phyloP scores from a whole-genome alignment of 345 rosid genomes.

The Aurinia saxatilis region DNA sequence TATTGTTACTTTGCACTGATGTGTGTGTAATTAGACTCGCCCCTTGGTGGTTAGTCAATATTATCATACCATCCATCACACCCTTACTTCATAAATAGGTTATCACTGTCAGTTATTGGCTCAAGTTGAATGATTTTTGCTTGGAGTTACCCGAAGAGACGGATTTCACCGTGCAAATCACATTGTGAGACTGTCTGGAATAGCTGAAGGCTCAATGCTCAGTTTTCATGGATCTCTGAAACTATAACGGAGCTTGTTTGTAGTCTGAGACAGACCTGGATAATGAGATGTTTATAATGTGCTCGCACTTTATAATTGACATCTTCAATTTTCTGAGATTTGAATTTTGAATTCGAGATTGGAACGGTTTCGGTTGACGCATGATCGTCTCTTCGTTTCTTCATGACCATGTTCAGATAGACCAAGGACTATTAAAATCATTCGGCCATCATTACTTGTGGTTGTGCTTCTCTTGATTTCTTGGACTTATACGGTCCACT shows the following conservation, averaged over 20 bases:
- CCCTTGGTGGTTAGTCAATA: neutral
- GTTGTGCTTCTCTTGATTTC: slow-evolving; percentile 49
- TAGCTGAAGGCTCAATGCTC: slow-evolving; percentile 16
- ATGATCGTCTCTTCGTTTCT: too few relatives aligned
- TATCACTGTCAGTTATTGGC: slow-evolving; percentile 6
- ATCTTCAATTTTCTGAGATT: too few relatives aligned
- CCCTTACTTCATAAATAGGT: slow-evolving; percentile 8
- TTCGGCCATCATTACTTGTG: slow-evolving; percentile 71
- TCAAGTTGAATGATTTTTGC: slow-evolving; percentile 13
- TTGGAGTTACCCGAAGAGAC: neutral
- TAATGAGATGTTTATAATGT: too few relatives aligned
- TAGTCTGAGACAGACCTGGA: too few relatives aligned
- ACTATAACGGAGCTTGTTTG: too few relatives aligned
- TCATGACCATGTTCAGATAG: too few relatives aligned
- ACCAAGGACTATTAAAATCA: too few relatives aligned
- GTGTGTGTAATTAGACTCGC: neutral
- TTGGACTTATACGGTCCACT: slow-evolving; percentile 66
- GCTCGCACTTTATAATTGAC: too few relatives aligned
- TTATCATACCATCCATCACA: neutral
- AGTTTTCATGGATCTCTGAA: slow-evolving; percentile 1
- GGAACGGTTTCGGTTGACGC: too few relatives aligned
- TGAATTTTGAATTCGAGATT: too few relatives aligned
- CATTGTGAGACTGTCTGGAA: neutral
- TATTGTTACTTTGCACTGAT: neutral
- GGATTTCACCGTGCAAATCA: neutral